Base-by-base conservation (phyloP, 2,329 filamentous ascomycete species). In the Myotisia sp. region DNA sequence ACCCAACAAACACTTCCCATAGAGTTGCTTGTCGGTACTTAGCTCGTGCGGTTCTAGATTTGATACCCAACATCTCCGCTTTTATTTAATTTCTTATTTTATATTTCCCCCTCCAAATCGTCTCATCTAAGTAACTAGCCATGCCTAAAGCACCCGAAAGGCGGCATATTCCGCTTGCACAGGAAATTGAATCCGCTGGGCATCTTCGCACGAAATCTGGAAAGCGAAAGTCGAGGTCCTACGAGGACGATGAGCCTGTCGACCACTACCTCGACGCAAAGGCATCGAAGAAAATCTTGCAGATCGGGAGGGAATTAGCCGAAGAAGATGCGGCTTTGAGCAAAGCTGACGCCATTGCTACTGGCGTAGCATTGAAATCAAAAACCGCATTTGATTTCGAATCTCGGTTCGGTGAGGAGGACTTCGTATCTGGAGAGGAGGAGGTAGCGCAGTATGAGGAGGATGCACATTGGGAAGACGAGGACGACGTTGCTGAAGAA, bases 111-210 rank as follows among this genome's bases (percentile, higher is more conserved):
- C n/a, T n/a, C n/a, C n/a, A n/a, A n/a, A n/a, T n/a, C n/a, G n/a
- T n/a, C n/a, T n/a, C n/a, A n/a, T n/a, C n/a, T n/a, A n/a, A n/a
- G n/a, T n/a, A n/a, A n/a, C n/a, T n/a, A 29, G 29, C 26, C 4
- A 38, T 93, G 86, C 84, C 85, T 23, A 92, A 92, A 65, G 55
- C 45, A 73, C 68, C 48, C 38, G 67, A 67, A 40, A 74, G 78
- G 50, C 76, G 82, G 44, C 87, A 94, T 62, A 92, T 92, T 47
- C 86, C 87, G 26, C 78, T 98, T 40, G 79, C 87, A 48, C 81
- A 92, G 52, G 90, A 95, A 50, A 68, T 95, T 52, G 60, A 78
- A 47, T 67, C 83, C 45, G 70, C 76, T 38, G 68, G 77, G 40
- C 64, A 76, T 44, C 56, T 87, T 50, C 74, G 86, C 62, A 75